Evolutionary conservation across 2,329 filamentous ascomycete genomes (phyloP).

Genomic region (Fusarium buxicola): DNA sequence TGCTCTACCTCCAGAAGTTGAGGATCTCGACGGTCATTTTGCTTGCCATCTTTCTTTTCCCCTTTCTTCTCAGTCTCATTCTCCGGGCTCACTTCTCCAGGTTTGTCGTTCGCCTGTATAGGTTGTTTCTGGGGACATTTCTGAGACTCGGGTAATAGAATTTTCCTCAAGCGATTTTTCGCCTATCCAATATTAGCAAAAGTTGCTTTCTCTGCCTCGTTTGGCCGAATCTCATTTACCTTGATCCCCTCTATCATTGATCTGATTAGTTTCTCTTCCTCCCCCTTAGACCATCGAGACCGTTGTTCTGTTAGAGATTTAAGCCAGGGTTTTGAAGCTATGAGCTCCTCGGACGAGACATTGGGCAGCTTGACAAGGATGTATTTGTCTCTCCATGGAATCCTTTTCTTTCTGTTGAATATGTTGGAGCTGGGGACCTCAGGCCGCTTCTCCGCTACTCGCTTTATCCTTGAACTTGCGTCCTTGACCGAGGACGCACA

Average conservation of each 20-base stretch:
- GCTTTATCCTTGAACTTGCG: not conserved
- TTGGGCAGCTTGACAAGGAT: not conserved
- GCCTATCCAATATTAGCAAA: not conserved
- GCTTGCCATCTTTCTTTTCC: too few species aligned
- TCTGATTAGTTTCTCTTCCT: not conserved
- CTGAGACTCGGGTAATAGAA: too few species aligned
- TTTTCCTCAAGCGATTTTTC: too few species aligned
- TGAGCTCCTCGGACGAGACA: constrained; percentile 2
- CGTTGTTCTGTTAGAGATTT: too few species aligned
- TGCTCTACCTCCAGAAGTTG: too few species aligned
- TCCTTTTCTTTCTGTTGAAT: not conserved
- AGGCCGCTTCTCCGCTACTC: not conserved
- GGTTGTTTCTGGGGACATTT: too few species aligned
- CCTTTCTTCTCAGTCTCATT: too few species aligned
- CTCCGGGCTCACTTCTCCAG: too few species aligned
- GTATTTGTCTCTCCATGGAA: not conserved
- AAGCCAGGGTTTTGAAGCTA: not conserved
- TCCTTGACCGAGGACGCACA: not conserved
- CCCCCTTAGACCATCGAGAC: not conserved
- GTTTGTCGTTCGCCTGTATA: too few species aligned
- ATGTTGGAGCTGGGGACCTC: not conserved
- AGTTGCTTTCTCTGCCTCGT: not conserved
- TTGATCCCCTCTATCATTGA: not conserved
- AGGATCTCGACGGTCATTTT: too few species aligned
- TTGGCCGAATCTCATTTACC: not conserved